A percentile compares a stretch with the other conserved stretches of the same genome.
phyloP scores from a whole-genome alignment of 108 stramenopile genomes.

The Skeletonema tropicum region DNA sequence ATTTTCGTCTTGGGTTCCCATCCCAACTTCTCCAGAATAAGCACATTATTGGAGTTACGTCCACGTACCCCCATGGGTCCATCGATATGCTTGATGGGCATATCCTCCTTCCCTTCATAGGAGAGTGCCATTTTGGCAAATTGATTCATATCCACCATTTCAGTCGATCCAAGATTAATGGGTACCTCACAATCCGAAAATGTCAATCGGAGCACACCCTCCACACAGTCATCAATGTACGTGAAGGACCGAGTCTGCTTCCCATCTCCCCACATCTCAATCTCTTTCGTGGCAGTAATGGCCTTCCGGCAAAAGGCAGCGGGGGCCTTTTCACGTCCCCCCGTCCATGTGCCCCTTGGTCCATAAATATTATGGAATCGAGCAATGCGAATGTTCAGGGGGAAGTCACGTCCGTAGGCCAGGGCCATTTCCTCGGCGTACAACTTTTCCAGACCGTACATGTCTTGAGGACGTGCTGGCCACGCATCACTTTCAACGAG shows the following conservation, averaged over 20 bases:
- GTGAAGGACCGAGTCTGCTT: constrained; percentile 98
- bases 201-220: constrained; percentile 95
- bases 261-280: constrained; percentile 98
- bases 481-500: constrained; percentile 96
- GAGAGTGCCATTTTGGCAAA: constrained; percentile 93
- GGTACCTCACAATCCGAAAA: constrained; percentile 92
- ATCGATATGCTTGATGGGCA: constrained; percentile 98
- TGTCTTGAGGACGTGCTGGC: constrained; percentile 99
- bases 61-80: constrained; percentile 99
- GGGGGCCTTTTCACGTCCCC: constrained; percentile 99
- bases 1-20: constrained; percentile 95
- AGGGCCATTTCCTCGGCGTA: constrained; percentile 99
- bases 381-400: constrained; percentile 91
- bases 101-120: constrained; percentile 85
- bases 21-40: constrained; percentile 92
- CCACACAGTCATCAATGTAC: constrained; percentile 99
- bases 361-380: constrained; percentile 99
- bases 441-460: constrained; percentile 99
- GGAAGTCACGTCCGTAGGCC: constrained; percentile 97
- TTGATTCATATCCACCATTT: constrained; percentile 97
- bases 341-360: constrained; percentile 98
- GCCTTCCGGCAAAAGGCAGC: constrained; percentile 99
- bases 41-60: constrained; percentile 96
- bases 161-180: constrained; percentile 95
- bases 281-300: constrained; percentile 84